A percentile compares a stretch with the other conserved stretches of the same genome.
Evolutionary conservation across 306 rosid genomes (phyloP).

Genomic region (Cyamopsis tetragonoloba): DNA sequence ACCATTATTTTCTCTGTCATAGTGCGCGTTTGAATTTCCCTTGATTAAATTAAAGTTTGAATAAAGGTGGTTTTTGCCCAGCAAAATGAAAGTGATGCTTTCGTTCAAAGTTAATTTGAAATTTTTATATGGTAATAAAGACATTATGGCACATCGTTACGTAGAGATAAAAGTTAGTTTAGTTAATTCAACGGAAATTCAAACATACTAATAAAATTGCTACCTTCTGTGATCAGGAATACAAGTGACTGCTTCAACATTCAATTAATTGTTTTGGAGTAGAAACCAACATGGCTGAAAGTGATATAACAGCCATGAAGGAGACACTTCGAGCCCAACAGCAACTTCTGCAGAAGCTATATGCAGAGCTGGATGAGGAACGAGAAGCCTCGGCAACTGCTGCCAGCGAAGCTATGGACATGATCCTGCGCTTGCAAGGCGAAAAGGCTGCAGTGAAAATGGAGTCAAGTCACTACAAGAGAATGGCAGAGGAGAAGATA

Average conservation of each 20-base stretch:
- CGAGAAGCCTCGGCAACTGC: constrained; percentile 90
- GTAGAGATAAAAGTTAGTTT: too few species aligned
- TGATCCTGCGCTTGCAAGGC: constrained; percentile 91
- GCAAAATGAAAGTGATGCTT: too few species aligned
- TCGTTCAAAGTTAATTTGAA: too few species aligned
- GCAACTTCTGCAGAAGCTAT: constrained; percentile 72
- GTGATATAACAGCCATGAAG: constrained; percentile 49
- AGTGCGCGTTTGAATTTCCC: too few species aligned
- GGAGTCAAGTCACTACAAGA: constrained; percentile 91
- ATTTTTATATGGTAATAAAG: too few species aligned
- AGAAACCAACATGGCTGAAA: constrained; percentile 47
- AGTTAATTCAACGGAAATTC: too few species aligned
- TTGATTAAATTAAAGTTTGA: too few species aligned
- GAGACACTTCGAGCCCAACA: constrained; percentile 77
- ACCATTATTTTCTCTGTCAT: background rate
- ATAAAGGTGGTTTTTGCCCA: too few species aligned
- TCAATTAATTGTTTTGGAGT: constrained; percentile 35
- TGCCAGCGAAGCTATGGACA: constrained; percentile 82
- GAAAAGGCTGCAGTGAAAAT: constrained; percentile 90
- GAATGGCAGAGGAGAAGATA: constrained; percentile 90
- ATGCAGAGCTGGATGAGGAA: constrained; percentile 76
- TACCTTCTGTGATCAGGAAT: constrained; percentile 29
- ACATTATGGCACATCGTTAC: too few species aligned
- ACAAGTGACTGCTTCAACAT: constrained; percentile 24
- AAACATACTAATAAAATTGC: background rate